Evolutionary conservation across 805 yeast species (phyloP), one percentile per base, ranked within the genome.

Genomic region (Phaffomyces thermotolerans): DNA sequence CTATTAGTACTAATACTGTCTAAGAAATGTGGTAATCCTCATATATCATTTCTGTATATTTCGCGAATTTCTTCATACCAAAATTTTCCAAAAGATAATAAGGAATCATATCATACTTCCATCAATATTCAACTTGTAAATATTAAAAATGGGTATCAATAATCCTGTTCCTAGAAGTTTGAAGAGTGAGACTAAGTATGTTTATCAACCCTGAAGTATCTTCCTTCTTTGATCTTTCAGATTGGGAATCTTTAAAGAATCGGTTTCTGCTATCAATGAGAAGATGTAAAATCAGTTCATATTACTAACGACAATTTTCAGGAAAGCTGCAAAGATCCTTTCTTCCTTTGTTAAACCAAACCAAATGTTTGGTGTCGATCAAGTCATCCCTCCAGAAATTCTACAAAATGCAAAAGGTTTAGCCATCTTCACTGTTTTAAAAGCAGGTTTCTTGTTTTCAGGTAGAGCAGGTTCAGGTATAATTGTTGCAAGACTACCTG

Each of bases 381-480:
- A 81, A 54, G 80, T 91, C 42, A 91, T 91, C 49, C 99, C 99
- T 3, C 95, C 95, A 23, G 80, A 80, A 25, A 79, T 91, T 3
- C 72, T 91, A 47, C 79, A 84, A 50, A 82, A 85, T 58, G 98
- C 99, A 34, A 86, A 88, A 60, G 99, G 99, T 27, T 72, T 91
- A 41, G 97, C 95, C 5, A 67, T 91, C 33, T 75, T 91, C 51
- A 91, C 98, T 0, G 97, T 93, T n/a, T 70, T 91, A 45, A 91
- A 93, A 63, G 99, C 98, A 4, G 99, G 99, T 3, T 91, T 91
- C 63, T 69, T 91, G 44, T 91, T 91, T 63, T 86, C 96, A 3
- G 99, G 98, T 25, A 77, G 99, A 62, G 98, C 97, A 1, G 99
- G 99, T 23, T 86, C 96, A 1, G 99, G 99, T 51, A 86, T 91